Conservation (phyloP, 345 rosid genomes). For the Eucalyptus pauciflora region DNA sequence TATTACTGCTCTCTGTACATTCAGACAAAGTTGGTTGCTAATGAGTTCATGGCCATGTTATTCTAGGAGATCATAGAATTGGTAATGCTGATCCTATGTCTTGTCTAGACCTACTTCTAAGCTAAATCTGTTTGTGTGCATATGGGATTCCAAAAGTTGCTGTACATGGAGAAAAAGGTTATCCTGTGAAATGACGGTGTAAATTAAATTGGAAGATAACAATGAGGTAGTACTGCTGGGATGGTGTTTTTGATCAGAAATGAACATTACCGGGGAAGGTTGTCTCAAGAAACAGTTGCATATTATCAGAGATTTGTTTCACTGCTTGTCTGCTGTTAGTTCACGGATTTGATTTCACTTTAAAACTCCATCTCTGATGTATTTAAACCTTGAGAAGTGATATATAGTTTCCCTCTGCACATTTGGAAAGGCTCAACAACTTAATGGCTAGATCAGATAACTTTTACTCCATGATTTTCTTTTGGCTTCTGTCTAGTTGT, state of each 20-base stretch:
- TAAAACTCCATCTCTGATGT: not conserved
- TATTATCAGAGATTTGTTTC: not conserved
- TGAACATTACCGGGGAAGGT: not conserved
- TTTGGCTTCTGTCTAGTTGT: not conserved
- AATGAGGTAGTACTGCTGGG: not conserved
- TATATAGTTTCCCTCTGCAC: not conserved
- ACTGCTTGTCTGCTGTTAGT: not conserved
- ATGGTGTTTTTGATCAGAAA: not conserved
- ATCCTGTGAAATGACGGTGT: not conserved
- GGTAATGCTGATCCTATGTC: not conserved
- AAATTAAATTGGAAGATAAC: not conserved
- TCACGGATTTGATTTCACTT: not conserved
- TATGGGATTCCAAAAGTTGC: not conserved
- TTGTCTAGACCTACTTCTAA: not conserved
- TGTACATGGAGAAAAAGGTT: not conserved
- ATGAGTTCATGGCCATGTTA: not conserved
- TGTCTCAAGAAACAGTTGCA: not conserved
- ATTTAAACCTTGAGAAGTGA: not conserved
- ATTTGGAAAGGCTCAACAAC: not conserved
- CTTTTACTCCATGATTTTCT: not conserved
- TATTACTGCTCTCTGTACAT: not conserved
- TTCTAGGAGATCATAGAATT: not conserved
- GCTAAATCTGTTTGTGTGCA: not conserved
- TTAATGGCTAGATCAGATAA: not conserved
- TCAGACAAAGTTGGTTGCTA: not conserved